Percentiles rank a stretch among this genome's conserved stretches.
These are phyloP conservation scores for Oenanthe sinensis DNA, from an alignment of 129 eudicot genomes.

Conservation along the genomic window DNA sequence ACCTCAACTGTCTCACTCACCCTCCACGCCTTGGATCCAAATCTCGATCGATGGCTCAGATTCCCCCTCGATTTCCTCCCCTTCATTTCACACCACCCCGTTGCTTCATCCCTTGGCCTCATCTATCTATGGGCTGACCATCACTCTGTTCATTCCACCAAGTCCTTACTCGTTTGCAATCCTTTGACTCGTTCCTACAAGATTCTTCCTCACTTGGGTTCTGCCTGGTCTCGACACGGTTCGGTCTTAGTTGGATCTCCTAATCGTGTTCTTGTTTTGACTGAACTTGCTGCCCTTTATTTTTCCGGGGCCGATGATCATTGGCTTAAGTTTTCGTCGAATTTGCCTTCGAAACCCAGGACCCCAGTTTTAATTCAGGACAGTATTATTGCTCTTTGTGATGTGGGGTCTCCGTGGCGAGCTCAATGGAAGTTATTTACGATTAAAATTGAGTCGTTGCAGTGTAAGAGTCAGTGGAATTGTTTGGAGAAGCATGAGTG, in stretches of 20 bases:
- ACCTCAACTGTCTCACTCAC: constrained; percentile 28
- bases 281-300: constrained; percentile 71
- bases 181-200: constrained; percentile 42
- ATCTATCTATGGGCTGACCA: constrained; percentile 69
- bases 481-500: constrained; percentile 60
- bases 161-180: constrained; percentile 54
- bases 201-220: constrained; percentile 75
- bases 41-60: constrained; percentile 39
- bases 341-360: constrained; percentile 76
- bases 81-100: constrained; percentile 59
- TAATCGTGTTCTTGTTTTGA: constrained; percentile 50
- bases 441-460: constrained; percentile 21
- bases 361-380: constrained; percentile 55
- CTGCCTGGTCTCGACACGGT: constrained; percentile 96
- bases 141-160: constrained; percentile 8
- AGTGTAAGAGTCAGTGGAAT: constrained; percentile 47
- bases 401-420: constrained; percentile 94
- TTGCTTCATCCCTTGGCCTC: constrained; percentile 60
- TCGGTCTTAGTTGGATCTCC: constrained; percentile 60
- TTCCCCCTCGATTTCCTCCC: constrained; percentile 77
- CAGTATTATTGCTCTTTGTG: constrained; percentile 53
- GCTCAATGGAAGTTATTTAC: constrained; percentile 74
- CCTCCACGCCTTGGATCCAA: constrained; percentile 71
- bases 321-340: constrained; percentile 89
- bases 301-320: constrained; percentile 16